Percentiles rank a stretch among this genome's conserved stretches.
Evolutionary conservation across 2,329 filamentous ascomycete genomes (phyloP).

Genomic region (Alternaria burnsii): DNA sequence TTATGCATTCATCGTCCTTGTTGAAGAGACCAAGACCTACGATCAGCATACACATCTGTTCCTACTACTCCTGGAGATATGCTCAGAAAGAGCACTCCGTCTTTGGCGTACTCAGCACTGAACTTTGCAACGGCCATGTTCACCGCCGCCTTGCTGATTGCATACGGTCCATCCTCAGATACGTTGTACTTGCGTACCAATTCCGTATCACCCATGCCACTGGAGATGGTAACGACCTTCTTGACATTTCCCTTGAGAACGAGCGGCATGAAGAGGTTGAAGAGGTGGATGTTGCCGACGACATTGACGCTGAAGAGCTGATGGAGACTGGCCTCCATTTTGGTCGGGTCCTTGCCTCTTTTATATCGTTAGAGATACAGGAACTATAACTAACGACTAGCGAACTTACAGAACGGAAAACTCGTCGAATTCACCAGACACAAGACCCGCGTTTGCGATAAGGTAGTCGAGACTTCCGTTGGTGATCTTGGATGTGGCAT

Average conservation of each 20-base stretch:
- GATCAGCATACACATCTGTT: conserved; percentile 18
- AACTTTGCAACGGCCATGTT: conserved; percentile 56
- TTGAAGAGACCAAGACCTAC: conserved; percentile 11
- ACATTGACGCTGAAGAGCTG: conserved; percentile 40
- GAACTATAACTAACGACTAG: background rate
- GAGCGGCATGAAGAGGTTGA: conserved; percentile 54
- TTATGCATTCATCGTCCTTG: background rate
- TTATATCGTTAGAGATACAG: background rate
- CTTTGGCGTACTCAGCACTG: conserved; percentile 40
- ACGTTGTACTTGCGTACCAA: conserved; percentile 34
- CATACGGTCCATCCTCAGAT: conserved; percentile 43
- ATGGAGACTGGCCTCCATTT: conserved; percentile 18
- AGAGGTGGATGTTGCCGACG: conserved; percentile 41
- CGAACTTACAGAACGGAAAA: conserved; percentile 17
- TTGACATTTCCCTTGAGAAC: conserved; percentile 51
- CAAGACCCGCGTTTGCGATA: conserved; percentile 52
- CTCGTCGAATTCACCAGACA: conserved; percentile 23
- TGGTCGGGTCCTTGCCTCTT: conserved; percentile 11
- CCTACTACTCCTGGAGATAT: conserved; percentile 34
- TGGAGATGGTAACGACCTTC: conserved; percentile 55
- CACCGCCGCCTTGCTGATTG: conserved; percentile 52
- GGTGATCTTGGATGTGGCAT: conserved; percentile 47
- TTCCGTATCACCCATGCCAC: conserved; percentile 47
- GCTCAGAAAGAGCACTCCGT: conserved; percentile 33
- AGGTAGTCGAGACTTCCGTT: conserved; percentile 53